Evolutionary conservation across 352 stramenopile genomes (phyloP).

Genomic region (Phytophthora ohioensis): DNA sequence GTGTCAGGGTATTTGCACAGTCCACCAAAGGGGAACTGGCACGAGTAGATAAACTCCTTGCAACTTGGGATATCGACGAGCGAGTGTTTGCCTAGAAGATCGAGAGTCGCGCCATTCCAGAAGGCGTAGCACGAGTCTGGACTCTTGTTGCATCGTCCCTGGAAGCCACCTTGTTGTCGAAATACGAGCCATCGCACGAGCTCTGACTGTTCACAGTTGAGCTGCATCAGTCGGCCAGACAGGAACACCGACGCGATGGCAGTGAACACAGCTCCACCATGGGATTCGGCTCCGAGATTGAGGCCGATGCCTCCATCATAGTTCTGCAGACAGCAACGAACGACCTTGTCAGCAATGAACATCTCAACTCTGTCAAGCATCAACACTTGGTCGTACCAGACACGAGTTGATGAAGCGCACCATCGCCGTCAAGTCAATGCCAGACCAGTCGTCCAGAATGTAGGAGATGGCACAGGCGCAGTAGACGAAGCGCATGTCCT

Average conservation of each 20-base stretch:
- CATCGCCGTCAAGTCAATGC: slow-evolving; percentile 68
- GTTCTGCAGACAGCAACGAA: slow-evolving; percentile 46
- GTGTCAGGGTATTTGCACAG: slow-evolving; percentile 84
- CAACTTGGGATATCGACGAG: slow-evolving; percentile 81
- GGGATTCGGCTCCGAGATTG: slow-evolving; percentile 64
- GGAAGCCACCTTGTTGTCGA: slow-evolving; percentile 86
- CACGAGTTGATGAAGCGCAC: slow-evolving; percentile 87
- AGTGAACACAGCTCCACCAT: slow-evolving; percentile 80
- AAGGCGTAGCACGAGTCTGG: slow-evolving; percentile 94
- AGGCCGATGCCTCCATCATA: slow-evolving; percentile 89
- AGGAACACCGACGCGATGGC: slow-evolving; percentile 79
- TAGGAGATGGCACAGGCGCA: slow-evolving; percentile 90
- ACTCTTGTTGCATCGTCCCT: slow-evolving; percentile 92
- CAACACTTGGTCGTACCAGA: slow-evolving; percentile 53
- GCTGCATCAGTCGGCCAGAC: slow-evolving; percentile 71
- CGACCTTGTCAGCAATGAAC: slow-evolving; percentile 16
- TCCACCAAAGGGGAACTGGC: slow-evolving; percentile 86
- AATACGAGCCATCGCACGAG: slow-evolving; percentile 88
- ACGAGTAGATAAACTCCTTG: slow-evolving; percentile 83
- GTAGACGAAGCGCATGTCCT: slow-evolving; percentile 92
- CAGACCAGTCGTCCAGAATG: slow-evolving; percentile 88
- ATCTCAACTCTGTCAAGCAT: not conserved
- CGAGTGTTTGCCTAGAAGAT: slow-evolving; percentile 78
- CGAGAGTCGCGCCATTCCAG: slow-evolving; percentile 91
- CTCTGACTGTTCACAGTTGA: slow-evolving; percentile 69